Conservation (phyloP, 176 grass and related monocot genomes). For the Pontederia paniculata region DNA sequence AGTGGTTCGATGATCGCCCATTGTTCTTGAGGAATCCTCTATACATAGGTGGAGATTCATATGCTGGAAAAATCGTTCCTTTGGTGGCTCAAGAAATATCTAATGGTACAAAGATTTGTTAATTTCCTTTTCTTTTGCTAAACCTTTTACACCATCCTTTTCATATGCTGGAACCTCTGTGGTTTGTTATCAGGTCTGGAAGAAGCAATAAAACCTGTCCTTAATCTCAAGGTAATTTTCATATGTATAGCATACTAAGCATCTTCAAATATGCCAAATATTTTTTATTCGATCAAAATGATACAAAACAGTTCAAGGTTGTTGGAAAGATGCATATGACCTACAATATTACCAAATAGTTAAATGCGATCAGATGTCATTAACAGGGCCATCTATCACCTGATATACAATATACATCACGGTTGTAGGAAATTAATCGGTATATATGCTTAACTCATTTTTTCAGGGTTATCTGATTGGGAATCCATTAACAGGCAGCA, state of each 20-base stretch:
- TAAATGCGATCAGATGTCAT: background rate
- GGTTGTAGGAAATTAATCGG: conserved; percentile 4
- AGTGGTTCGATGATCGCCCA: background rate
- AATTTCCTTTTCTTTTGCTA: background rate
- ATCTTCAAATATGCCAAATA: background rate
- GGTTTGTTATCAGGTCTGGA: conserved; percentile 12
- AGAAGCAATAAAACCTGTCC: conserved; percentile 2
- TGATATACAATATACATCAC: conserved; percentile 33
- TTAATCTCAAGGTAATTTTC: conserved; percentile 47
- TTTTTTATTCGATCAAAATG: background rate
- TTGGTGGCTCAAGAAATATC: no score
- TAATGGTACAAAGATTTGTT: background rate
- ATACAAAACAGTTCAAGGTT: no score
- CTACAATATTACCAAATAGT: background rate
- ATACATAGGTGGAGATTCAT: background rate
- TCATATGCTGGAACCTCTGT: background rate
- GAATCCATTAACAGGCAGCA: no score
- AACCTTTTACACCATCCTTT: background rate
- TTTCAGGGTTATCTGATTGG: no score
- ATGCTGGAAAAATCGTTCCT: background rate
- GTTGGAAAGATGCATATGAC: background rate
- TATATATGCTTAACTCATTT: conserved; percentile 15
- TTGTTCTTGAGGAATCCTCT: background rate
- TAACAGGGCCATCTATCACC: conserved; percentile 38
- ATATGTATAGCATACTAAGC: no score